Evolutionary conservation across 129 eudicot genomes (phyloP).

Genomic region (Saussurea involucrata): DNA sequence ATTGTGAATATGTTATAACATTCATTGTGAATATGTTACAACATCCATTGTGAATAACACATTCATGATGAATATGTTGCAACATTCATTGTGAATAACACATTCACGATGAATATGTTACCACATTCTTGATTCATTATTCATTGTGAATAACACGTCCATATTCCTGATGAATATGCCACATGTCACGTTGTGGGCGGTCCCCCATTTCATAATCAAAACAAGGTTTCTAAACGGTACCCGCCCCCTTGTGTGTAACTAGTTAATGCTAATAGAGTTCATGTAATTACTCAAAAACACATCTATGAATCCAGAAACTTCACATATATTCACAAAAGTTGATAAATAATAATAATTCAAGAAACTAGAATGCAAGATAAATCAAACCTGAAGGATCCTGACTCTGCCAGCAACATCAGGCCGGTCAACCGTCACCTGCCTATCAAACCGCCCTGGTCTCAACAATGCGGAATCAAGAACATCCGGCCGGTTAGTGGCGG

Average conservation of each 20-base stretch:
- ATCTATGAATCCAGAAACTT: neutral
- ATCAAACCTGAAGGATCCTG: conserved; percentile 80
- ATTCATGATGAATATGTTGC: neutral
- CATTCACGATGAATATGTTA: neutral
- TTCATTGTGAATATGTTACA: neutral
- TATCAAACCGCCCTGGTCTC: conserved; percentile 95
- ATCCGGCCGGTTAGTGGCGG: conserved; percentile 96
- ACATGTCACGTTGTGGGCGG: neutral
- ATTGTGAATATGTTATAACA: neutral
- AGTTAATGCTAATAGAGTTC: neutral
- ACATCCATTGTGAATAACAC: neutral
- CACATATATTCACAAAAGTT: neutral
- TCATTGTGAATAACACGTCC: neutral
- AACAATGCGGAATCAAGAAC: conserved; percentile 97
- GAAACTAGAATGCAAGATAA: neutral
- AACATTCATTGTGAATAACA: neutral
- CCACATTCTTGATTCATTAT: too few species aligned
- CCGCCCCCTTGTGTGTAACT: neutral
- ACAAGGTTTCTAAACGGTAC: neutral
- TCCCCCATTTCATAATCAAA: neutral
- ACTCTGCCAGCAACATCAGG: conserved; percentile 99
- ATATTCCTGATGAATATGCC: neutral
- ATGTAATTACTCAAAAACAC: neutral
- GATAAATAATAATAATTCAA: neutral
- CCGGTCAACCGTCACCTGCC: conserved; percentile 90